phyloP scores from a whole-genome alignment of 345 rosid species.

The Eucalyptus pauciflora region DNA sequence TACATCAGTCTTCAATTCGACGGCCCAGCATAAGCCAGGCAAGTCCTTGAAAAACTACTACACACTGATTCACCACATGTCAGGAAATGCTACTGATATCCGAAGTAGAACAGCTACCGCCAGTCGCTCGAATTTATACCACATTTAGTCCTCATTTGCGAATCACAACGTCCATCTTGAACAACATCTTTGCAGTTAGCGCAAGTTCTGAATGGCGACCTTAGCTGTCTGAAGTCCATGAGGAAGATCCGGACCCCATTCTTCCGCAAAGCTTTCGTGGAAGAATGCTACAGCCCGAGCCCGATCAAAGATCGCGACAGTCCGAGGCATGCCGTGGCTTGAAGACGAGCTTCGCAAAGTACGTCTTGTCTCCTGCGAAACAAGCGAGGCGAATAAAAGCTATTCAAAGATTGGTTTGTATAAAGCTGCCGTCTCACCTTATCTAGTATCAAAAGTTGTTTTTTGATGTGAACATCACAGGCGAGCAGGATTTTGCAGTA shows the following conservation, averaged over 20 bases:
- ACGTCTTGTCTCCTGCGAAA: background rate
- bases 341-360: background rate
- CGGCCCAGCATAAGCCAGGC: slow-evolving; percentile 86
- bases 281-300: background rate
- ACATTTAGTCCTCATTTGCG: background rate
- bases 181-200: slow-evolving; percentile 31
- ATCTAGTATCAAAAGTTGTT: background rate
- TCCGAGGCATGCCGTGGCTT: background rate
- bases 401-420: background rate
- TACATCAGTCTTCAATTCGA: slow-evolving; percentile 59
- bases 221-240: slow-evolving; percentile 43
- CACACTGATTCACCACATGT: background rate
- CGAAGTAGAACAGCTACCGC: background rate
- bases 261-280: slow-evolving; percentile 40
- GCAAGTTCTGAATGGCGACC: slow-evolving; percentile 63
- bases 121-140: background rate
- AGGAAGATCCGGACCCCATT: slow-evolving; percentile 38
- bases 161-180: background rate
- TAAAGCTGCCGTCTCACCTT: background rate
- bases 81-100: background rate
- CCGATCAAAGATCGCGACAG: background rate
- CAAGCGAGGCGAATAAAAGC: background rate
- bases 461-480: background rate
- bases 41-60: background rate
- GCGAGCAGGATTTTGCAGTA: background rate